These are phyloP conservation scores for Gymnopus androsaceus DNA, from an alignment of 1,284 basidiomycete species.

Conservation along the genomic window DNA sequence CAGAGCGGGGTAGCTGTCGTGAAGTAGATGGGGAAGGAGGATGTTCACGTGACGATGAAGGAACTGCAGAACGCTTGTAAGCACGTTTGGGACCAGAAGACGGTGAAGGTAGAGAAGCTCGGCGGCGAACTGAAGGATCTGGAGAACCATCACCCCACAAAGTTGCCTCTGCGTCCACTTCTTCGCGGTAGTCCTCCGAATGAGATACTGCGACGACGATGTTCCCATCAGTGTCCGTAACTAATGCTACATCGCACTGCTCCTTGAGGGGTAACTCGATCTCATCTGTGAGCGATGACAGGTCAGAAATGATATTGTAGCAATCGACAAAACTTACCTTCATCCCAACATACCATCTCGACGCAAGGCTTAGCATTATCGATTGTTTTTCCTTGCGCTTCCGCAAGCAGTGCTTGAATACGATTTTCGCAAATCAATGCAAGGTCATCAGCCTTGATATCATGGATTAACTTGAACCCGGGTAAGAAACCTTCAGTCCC, in stretches of 20 bases:
- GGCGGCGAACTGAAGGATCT: no score
- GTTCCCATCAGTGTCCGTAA: neutral
- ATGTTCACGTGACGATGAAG: no score
- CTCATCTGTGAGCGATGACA: neutral
- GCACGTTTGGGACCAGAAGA: no score
- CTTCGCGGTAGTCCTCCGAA: neutral
- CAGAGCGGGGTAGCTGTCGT: no score
- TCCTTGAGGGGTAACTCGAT: neutral
- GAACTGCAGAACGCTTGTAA: no score
- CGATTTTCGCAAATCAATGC: neutral
- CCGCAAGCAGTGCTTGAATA: neutral
- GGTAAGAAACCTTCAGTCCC: neutral
- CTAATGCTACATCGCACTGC: neutral
- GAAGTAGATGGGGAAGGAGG: no score
- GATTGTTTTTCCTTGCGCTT: neutral
- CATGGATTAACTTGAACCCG: neutral
- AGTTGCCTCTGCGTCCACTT: no score
- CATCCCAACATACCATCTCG: neutral
- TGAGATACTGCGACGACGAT: neutral
- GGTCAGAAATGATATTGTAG: neutral
- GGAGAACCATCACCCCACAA: no score
- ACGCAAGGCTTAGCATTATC: no score
- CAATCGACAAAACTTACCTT: neutral
- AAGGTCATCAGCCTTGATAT: neutral
- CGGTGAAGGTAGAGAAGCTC: no score